phyloP scores from a whole-genome alignment of 768 basidiomycete genomes.

The Kwoniella europaea region DNA sequence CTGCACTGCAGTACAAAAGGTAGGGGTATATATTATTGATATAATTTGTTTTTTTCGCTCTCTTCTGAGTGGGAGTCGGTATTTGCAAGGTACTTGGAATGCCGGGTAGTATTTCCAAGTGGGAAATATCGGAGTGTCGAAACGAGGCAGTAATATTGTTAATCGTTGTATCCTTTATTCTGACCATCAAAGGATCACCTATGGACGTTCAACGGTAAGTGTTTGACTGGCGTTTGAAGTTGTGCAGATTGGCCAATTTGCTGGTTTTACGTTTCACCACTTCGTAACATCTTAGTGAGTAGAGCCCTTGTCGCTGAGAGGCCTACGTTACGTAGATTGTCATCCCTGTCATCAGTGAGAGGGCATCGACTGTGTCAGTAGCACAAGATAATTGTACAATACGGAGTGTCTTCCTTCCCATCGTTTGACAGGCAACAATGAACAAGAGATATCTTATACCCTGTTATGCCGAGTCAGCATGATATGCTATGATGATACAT shows the following conservation, averaged over 20 bases:
- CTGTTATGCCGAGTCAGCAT: neutral
- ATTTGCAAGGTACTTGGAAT: neutral
- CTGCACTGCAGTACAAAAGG: neutral
- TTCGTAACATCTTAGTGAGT: no score
- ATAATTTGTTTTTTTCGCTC: neutral
- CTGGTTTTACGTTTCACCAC: no score
- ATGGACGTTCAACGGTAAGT: neutral
- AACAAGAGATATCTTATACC: no score
- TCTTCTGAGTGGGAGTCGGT: neutral
- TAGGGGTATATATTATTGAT: neutral
- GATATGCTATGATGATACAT: conserved; percentile 14
- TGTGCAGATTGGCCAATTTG: no score
- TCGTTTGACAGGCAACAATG: no score
- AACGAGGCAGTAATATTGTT: neutral
- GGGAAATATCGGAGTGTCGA: no score
- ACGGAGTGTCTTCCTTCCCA: no score
- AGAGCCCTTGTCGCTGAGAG: no score
- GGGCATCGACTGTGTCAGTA: no score
- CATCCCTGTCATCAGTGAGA: no score
- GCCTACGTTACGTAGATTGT: no score
- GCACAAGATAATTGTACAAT: no score
- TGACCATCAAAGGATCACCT: neutral
- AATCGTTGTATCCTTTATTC: neutral
- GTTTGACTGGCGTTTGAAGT: neutral
- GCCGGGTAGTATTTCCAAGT: neutral